Evolutionary conservation across 441 rosid genomes (phyloP).

Genomic region (Syzygium malaccense): DNA sequence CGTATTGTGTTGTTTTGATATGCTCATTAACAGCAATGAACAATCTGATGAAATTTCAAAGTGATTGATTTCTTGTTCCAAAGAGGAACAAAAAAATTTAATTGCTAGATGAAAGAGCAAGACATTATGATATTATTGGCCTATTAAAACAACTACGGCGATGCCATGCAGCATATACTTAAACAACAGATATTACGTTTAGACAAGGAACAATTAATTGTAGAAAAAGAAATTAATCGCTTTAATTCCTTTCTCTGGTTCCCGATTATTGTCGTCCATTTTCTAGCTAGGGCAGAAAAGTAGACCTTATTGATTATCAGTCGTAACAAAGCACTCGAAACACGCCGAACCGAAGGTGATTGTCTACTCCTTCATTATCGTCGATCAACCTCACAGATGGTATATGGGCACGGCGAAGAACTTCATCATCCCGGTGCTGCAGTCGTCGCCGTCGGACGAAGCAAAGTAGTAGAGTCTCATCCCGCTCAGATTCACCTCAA

Average conservation of each 20-base stretch:
- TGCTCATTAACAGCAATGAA: neutral
- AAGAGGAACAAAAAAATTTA: neutral
- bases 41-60: neutral
- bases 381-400: neutral
- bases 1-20: neutral
- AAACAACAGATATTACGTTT: neutral
- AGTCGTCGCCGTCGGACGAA: constrained; percentile 5
- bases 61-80: neutral
- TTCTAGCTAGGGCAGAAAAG: neutral
- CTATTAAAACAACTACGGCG: neutral
- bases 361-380: neutral
- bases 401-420: constrained; percentile 14
- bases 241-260: neutral
- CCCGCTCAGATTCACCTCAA: neutral
- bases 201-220: neutral
- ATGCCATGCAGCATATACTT: neutral
- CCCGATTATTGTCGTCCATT: neutral
- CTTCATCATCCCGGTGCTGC: constrained; percentile 14
- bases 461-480: constrained; percentile 12
- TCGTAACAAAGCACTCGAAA: neutral
- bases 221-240: neutral
- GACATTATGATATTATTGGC: neutral
- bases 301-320: neutral
- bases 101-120: neutral
- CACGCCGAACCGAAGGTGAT: neutral